Evolutionary conservation across 2,329 filamentous ascomycete genomes (phyloP).

Genomic region (Orbilia javanica): DNA sequence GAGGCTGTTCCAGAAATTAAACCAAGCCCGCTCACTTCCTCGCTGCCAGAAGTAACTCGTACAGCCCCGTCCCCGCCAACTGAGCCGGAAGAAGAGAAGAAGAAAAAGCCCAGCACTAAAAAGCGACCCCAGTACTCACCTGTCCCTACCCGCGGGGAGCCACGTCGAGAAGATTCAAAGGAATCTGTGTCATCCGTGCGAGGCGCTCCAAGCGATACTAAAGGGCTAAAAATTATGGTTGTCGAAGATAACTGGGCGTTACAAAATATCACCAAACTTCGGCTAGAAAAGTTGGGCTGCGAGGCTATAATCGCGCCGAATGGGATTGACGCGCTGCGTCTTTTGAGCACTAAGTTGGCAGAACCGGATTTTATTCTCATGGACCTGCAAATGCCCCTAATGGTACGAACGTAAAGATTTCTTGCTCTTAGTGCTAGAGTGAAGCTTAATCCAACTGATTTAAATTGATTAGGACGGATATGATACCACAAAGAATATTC

Average conservation of each 20-base stretch:
- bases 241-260: conserved; percentile 62
- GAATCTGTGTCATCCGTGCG: conserved; percentile 48
- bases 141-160: conserved; percentile 28
- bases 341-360: conserved; percentile 57
- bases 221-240: conserved; percentile 60
- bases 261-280: conserved; percentile 59
- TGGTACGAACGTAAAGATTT: conserved; percentile 44
- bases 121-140: conserved; percentile 53
- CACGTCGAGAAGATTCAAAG: conserved; percentile 38
- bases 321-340: conserved; percentile 59
- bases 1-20: background rate
- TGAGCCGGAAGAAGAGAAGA: conserved; percentile 2
- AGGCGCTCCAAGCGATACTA: conserved; percentile 27
- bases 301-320: conserved; percentile 60
- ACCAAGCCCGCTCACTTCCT: background rate
- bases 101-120: conserved; percentile 2
- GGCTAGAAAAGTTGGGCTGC: conserved; percentile 60
- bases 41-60: conserved; percentile 17
- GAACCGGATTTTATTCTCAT: conserved; percentile 61
- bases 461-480: conserved; percentile 56
- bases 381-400: conserved; percentile 62
- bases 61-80: conserved; percentile 33
- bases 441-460: background rate
- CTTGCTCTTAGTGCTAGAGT: background rate
- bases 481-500: conserved; percentile 60